Base-by-base conservation (phyloP, 768 basidiomycete species). In the Phlegmacium glaucopus region DNA sequence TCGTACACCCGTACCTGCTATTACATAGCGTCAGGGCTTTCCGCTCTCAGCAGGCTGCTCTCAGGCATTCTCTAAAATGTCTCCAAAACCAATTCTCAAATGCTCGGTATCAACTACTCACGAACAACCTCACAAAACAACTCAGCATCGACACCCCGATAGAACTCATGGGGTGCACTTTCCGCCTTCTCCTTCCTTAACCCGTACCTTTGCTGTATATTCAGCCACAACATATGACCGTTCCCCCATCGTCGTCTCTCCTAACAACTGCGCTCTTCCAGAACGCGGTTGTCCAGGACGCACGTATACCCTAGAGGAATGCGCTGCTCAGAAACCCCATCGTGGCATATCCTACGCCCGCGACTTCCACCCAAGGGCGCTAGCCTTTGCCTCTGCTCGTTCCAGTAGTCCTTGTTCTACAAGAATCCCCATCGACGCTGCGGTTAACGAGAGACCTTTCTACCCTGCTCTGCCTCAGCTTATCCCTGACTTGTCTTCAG, bases 221-320 rank as follows among this genome's bases (percentile, higher is more conserved):
- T 82, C 78, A 53, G 65, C 84, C 25, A 61, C 80, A 4, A 68
- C 77, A 7, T 92, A 92, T 68, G 89, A 92, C 71, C 85, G 90
- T 48, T 79, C 85, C 4, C 88, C 89, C 49, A 87, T 92, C 61
- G 70, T 81, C 59, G 85, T 89, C 54, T 60, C 77, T 17, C 83
- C 84, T 27, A 88, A 90, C 60, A 64, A 73, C 29, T 90, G 88
- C 60, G 81, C 83, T 9, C 75, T 93, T 17, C 90, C 90, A 29
- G 87, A 80, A 56, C 82, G 90, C 50, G 87, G 87, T 26, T 86
- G 83, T 61, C 83, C 84, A 42, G 85, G 85, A 22, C 76, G 82
- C 52, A 87, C 84, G 4, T 87, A 87, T 59, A 65, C 66, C 50
- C 71, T 78, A 43, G 76, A 72, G 44, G 77, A 73, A 44, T 49